Base-by-base conservation (phyloP, 345 rosid genomes). In the Populus tremula region DNA sequence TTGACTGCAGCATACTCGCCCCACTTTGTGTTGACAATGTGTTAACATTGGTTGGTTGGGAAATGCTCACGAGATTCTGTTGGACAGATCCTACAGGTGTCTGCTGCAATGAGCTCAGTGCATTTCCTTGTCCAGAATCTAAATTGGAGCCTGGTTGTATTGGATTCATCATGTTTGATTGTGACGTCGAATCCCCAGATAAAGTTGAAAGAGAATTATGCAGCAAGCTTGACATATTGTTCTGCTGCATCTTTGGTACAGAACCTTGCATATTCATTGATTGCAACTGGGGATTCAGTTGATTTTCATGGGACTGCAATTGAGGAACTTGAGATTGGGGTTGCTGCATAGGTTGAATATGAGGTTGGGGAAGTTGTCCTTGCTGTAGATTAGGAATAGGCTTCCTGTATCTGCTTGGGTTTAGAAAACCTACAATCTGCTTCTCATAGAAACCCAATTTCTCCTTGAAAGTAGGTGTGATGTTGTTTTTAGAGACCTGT, bases 41-140 rank as follows among this genome's bases (percentile, higher is more conserved):
- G 78, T 84, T 84, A 56, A 85, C 81, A 62, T 83, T 93, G 76
- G 87, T 84, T 77, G 89, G 95, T 76, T 93, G 97, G 67, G 92
- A 70, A 70, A 84, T 63, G 77, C 86, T 84, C 27, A 77, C 84
- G 80, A 87, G 65, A 87, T 87, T 91, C 85, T 90, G 97, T 76
- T 85, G 97, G 71, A 90, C 72, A 69, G 96, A 82, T 66, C 96
- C 92, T 54, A 87, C 76, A 76, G 87, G 71, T 79, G 82, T 64
- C 86, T 89, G 95, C 87, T 88, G 97, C 84, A 88, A 49, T 69
- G 90, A 84, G 73, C 81, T 82, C 82, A 90, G 23, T 45, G 88
- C 81, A 87, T 85, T 93, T 65, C 92, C 96, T 82, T 89, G 98
- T 72, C 87, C 90, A 61, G 98, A 81, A 82, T 92, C 97, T 82